Evolutionary conservation across 2,329 filamentous ascomycete species (phyloP).

Genomic region (Aureobasidium sp.): DNA sequence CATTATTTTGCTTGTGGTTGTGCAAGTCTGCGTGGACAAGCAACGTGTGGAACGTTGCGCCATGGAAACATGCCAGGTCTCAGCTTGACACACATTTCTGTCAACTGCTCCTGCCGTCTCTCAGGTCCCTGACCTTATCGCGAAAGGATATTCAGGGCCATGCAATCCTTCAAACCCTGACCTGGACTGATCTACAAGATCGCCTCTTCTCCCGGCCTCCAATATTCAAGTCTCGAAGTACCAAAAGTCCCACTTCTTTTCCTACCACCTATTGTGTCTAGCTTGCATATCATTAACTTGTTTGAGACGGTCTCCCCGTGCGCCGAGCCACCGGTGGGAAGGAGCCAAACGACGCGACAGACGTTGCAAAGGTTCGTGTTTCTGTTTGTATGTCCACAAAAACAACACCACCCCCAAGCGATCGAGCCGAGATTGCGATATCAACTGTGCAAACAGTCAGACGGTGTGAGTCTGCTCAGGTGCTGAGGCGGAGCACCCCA

Average conservation of each 20-base stretch:
- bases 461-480: not conserved
- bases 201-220: not conserved
- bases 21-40: slow-evolving; percentile 5
- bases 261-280: slow-evolving; percentile 4
- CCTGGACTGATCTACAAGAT: slow-evolving; percentile 1
- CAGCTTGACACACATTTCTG: slow-evolving; percentile 1
- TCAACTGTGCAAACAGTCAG: slow-evolving; percentile 13
- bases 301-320: not conserved
- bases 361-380: slow-evolving; percentile 7
- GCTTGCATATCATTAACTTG: not conserved
- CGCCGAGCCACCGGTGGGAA: not conserved
- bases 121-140: slow-evolving; percentile 6
- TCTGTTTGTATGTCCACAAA: slow-evolving; percentile 12
- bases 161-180: not conserved
- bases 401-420: slow-evolving; percentile 1
- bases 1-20: not conserved
- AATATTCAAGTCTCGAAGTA: not conserved
- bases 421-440: slow-evolving; percentile 14
- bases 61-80: slow-evolving; percentile 12
- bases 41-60: slow-evolving; percentile 7
- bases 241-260: not conserved
- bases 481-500: slow-evolving; percentile 4
- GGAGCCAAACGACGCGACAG: slow-evolving; percentile 4
- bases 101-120: not conserved
- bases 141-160: not conserved